Evolutionary conservation across 2,329 filamentous ascomycete species (phyloP).

Genomic region (Diaporthe humulicola): DNA sequence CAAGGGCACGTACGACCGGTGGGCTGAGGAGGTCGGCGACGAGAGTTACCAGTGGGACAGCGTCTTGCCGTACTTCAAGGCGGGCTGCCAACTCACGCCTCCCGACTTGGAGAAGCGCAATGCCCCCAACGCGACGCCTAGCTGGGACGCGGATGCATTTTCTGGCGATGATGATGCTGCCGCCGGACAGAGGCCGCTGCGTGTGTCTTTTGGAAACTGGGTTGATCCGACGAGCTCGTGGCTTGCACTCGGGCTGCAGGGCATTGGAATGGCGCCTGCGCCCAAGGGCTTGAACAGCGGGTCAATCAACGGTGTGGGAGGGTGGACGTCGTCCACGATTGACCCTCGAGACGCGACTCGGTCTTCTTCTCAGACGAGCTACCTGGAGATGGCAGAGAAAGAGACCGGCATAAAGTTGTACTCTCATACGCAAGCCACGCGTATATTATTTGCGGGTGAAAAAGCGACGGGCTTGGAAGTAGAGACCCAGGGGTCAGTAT

Average conservation of each 20-base stretch:
- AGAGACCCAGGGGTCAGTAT: not conserved
- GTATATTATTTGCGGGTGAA: not conserved
- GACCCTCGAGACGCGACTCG: slow-evolving; percentile 29
- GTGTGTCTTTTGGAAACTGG: slow-evolving; percentile 36
- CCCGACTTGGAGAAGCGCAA: slow-evolving; percentile 18
- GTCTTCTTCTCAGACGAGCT: slow-evolving; percentile 6
- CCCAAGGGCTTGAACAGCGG: slow-evolving; percentile 32
- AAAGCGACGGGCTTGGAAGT: not conserved
- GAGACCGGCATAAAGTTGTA: slow-evolving; percentile 40
- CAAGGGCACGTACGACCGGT: slow-evolving; percentile 8
- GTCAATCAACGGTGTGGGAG: not conserved
- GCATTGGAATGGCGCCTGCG: slow-evolving; percentile 18
- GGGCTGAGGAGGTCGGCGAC: slow-evolving; percentile 34
- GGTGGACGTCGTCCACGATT: slow-evolving; percentile 20
- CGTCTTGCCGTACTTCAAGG: slow-evolving; percentile 19
- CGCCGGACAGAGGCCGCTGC: slow-evolving; percentile 14
- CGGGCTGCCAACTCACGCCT: slow-evolving; percentile 11
- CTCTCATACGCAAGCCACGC: slow-evolving; percentile 5
- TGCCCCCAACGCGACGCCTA: slow-evolving; percentile 11
- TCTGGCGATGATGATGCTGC: not conserved
- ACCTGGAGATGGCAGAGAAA: slow-evolving; percentile 42
- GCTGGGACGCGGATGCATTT: slow-evolving; percentile 26
- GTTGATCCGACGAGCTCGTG: slow-evolving; percentile 33
- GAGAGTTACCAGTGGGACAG: slow-evolving; percentile 18
- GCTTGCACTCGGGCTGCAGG: slow-evolving; percentile 23